Percentiles rank a stretch among this genome's conserved stretches.
phyloP scores from a whole-genome alignment of 78 protist species.

The Goniomonas avonlea region DNA sequence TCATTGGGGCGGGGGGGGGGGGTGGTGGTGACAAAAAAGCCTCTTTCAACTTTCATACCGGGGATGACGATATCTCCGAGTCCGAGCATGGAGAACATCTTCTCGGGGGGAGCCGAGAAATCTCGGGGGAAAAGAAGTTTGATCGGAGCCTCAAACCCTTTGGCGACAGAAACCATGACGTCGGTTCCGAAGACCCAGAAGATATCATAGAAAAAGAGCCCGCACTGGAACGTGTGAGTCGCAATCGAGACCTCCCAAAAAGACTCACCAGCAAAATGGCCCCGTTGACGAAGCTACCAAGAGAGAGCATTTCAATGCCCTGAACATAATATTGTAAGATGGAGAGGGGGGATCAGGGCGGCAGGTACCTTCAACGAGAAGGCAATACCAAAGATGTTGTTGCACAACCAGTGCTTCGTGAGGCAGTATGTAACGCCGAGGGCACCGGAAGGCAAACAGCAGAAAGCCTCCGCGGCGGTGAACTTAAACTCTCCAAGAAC shows the following conservation, averaged over 20 bases:
- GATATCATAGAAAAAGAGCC: constrained; percentile 16
- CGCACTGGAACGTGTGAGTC: background rate
- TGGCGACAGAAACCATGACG: constrained; percentile 27
- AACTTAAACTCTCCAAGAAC: background rate
- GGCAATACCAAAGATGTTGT: constrained; percentile 22
- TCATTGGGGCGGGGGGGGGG: background rate
- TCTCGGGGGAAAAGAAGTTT: constrained; percentile 13
- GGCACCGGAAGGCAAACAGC: background rate
- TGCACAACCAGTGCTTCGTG: constrained; percentile 12
- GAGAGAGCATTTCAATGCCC: background rate
- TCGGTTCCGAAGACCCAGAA: constrained; percentile 23
- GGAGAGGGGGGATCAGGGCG: background rate
- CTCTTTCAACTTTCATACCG: too few species aligned
- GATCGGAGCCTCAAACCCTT: background rate
- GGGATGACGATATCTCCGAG: constrained; percentile 29
- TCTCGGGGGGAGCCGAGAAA: background rate
- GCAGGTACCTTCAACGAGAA: constrained; percentile 4
- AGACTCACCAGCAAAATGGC: background rate
- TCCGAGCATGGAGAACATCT: constrained; percentile 20
- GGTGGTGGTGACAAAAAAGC: too few species aligned
- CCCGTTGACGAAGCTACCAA: background rate
- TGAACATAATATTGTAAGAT: background rate
- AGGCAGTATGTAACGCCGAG: background rate
- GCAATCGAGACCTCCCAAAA: background rate
- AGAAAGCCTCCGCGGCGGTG: background rate